These are phyloP conservation scores for Primulina tabacum DNA, from an alignment of 257 asterid species.

Conservation along the genomic window DNA sequence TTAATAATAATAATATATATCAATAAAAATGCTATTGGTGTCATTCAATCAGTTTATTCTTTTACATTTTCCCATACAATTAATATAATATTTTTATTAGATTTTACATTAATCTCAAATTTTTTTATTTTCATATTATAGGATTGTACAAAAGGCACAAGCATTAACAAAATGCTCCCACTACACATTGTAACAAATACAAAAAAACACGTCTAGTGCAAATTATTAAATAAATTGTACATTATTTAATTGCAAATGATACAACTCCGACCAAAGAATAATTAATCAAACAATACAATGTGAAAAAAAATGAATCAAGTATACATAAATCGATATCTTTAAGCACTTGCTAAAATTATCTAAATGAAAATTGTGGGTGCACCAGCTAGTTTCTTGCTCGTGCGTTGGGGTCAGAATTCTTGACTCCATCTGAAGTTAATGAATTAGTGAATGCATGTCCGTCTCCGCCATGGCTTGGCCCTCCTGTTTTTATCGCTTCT, in stretches of 20 bases:
- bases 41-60: too few relatives aligned
- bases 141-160: too few relatives aligned
- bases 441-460: conserved; percentile 25
- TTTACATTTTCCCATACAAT: too few relatives aligned
- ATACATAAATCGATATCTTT: not conserved
- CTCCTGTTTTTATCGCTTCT: conserved; percentile 32
- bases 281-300: not conserved
- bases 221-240: not conserved
- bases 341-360: not conserved
- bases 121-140: too few relatives aligned
- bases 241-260: too few relatives aligned
- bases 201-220: too few relatives aligned
- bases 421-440: conserved; percentile 30
- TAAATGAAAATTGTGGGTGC: not conserved
- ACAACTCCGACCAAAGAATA: not conserved
- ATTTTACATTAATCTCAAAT: too few relatives aligned
- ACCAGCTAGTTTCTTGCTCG: conserved; percentile 28
- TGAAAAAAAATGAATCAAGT: not conserved
- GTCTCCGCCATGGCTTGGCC: conserved; percentile 31
- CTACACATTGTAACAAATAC: too few relatives aligned
- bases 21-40: too few relatives aligned
- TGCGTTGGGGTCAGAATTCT: conserved; percentile 46
- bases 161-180: too few relatives aligned
- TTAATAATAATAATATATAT: too few relatives aligned
- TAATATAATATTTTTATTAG: too few relatives aligned